These are phyloP conservation scores for Xylaria intraflava DNA, from an alignment of 495 filamentous ascomycete species.

Conservation along the genomic window DNA sequence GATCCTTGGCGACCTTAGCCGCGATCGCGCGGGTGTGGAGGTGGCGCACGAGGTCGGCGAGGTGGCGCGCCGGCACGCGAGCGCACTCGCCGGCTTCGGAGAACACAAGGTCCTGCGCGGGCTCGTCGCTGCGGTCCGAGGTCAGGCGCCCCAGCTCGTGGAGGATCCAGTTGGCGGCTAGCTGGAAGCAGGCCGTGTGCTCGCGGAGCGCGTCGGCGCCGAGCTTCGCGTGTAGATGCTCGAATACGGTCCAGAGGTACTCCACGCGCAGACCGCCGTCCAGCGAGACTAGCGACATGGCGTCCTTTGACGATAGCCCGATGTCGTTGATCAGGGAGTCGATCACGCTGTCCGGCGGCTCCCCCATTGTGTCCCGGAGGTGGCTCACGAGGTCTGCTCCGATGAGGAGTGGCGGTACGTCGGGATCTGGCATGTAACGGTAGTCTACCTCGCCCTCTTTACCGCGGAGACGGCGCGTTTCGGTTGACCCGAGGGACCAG, in stretches of 20 bases:
- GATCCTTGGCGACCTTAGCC: constrained; percentile 64
- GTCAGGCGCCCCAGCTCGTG: constrained; percentile 80
- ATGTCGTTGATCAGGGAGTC: constrained; percentile 51
- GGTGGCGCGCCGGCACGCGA: constrained; percentile 50
- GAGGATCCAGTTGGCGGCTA: constrained; percentile 67
- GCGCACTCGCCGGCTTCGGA: constrained; percentile 35
- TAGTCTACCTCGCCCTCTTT: constrained; percentile 98
- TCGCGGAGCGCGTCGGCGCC: constrained; percentile 18
- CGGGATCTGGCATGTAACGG: constrained; percentile 96
- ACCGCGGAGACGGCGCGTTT: constrained; percentile 71
- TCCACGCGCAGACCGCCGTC: constrained; percentile 77
- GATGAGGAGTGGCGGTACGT: constrained; percentile 74
- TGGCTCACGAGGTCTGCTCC: constrained; percentile 59
- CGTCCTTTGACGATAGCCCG: constrained; percentile 74
- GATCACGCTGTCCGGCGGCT: constrained; percentile 63
- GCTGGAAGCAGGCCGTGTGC: constrained; percentile 14
- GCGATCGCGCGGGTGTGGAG: constrained; percentile 65
- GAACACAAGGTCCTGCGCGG: constrained; percentile 32
- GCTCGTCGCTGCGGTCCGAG: constrained; percentile 29
- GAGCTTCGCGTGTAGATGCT: constrained; percentile 39
- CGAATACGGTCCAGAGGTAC: constrained; percentile 72
- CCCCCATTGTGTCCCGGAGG: constrained; percentile 54
- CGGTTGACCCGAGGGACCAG: constrained; percentile 75
- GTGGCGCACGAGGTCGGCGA: constrained; percentile 62
- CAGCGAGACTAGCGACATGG: constrained; percentile 68